These are phyloP conservation scores for Schoenoplectus triqueter DNA, from an alignment of 202 grass and related monocot genomes.

Conservation along the genomic window DNA sequence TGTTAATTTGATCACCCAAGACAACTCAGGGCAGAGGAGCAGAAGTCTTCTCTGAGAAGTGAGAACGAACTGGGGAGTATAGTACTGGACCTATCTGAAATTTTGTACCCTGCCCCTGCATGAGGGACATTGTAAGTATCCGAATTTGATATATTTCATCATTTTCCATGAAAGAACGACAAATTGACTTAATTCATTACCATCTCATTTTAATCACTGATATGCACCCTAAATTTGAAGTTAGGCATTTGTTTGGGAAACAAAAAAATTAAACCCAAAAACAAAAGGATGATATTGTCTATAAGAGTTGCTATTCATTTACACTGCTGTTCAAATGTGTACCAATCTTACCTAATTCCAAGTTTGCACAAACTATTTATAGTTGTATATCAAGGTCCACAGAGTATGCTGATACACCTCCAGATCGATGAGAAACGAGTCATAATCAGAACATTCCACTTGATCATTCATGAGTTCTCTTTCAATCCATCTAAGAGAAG, in stretches of 20 bases:
- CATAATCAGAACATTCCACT: neutral
- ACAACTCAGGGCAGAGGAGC: neutral
- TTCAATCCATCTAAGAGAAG: neutral
- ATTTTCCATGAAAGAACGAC: neutral
- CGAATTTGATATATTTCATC: neutral
- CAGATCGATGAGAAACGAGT: conserved; percentile 6
- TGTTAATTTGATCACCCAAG: no score
- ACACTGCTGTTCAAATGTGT: neutral
- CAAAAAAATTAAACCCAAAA: neutral
- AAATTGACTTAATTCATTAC: neutral
- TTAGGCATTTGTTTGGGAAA: neutral
- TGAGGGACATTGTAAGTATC: conserved; percentile 12
- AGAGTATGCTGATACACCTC: conserved; percentile 1
- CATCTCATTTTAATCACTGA: neutral
- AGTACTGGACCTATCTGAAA: no score
- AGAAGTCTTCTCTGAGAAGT: neutral
- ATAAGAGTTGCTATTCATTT: neutral
- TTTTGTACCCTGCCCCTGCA: neutral
- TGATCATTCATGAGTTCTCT: conserved; percentile 14
- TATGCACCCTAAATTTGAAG: neutral
- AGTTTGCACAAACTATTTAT: neutral
- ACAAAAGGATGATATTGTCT: neutral
- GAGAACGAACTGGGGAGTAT: neutral
- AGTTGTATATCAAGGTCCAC: conserved; percentile 2
- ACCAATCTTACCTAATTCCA: neutral